Percentiles rank a stretch among this genome's conserved stretches.
phyloP scores from a whole-genome alignment of 768 basidiomycete genomes.

The Kwoniella heveanensis region DNA sequence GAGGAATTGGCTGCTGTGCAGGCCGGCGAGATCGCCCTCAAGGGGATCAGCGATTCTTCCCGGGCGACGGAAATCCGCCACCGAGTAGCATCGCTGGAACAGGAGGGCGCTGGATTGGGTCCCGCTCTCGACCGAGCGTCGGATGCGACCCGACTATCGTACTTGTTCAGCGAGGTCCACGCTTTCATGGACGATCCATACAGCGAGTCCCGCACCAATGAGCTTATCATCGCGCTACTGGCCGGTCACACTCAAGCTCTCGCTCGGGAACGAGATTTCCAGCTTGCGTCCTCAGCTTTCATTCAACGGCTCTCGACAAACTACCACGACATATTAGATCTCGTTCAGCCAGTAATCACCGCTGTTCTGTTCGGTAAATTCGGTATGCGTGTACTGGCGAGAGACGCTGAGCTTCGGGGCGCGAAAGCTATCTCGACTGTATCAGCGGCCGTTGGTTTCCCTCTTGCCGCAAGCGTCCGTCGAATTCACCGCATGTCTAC shows the following conservation, averaged over 20 bases:
- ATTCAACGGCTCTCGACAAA: conserved; percentile 67
- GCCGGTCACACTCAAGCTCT: conserved; percentile 32
- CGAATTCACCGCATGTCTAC: conserved; percentile 4
- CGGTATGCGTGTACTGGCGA: conserved; percentile 66
- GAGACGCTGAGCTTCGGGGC: conserved; percentile 17
- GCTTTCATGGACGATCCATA: conserved; percentile 70
- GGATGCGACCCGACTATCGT: conserved; percentile 45
- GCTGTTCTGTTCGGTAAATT: conserved; percentile 69
- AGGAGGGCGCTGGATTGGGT: conserved; percentile 27
- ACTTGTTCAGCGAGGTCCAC: conserved; percentile 61
- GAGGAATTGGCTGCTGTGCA: conserved; percentile 42
- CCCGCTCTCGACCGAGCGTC: conserved; percentile 22
- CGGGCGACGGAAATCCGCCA: conserved; percentile 15
- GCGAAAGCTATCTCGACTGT: conserved; percentile 8
- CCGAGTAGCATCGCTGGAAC: conserved; percentile 10
- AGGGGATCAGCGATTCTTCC: conserved; percentile 42
- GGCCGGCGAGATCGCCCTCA: conserved; percentile 31
- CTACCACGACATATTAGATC: conserved; percentile 73
- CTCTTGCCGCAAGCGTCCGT: conserved; percentile 11
- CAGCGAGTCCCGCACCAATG: conserved; percentile 61
- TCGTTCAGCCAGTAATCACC: conserved; percentile 68
- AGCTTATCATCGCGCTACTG: conserved; percentile 57
- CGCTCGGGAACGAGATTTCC: conserved; percentile 70
- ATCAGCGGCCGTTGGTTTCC: conserved; percentile 21
- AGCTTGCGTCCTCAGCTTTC: conserved; percentile 78